Evolutionary conservation across 768 basidiomycete species (phyloP).

Genomic region (Gloeophyllum trabeum): DNA sequence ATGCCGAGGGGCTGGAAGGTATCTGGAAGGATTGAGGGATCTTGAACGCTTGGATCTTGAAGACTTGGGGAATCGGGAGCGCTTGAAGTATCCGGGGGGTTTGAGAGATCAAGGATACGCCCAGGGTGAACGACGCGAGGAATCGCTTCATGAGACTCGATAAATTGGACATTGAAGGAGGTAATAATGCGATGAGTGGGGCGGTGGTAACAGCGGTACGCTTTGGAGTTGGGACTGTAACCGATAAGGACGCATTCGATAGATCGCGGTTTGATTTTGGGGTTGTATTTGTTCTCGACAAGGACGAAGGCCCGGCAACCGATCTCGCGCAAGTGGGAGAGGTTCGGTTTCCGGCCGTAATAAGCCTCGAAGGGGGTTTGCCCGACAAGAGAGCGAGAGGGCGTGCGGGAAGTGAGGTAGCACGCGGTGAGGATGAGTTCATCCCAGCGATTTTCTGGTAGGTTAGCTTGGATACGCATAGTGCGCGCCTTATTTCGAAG

Average conservation of each 20-base stretch:
- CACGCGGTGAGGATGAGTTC: slow-evolving; percentile 14
- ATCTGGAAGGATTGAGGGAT: no score
- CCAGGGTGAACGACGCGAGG: no score
- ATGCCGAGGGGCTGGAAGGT: no score
- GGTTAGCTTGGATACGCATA: slow-evolving; percentile 12
- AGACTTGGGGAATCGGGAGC: no score
- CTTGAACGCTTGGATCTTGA: no score
- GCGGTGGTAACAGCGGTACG: neutral
- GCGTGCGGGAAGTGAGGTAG: slow-evolving; percentile 13
- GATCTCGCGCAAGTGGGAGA: slow-evolving; percentile 6
- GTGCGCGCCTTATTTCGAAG: slow-evolving; percentile 12
- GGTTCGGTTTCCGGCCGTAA: slow-evolving; percentile 15
- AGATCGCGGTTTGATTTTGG: no score
- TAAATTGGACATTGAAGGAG: neutral
- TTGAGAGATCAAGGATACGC: no score
- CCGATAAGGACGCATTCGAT: no score
- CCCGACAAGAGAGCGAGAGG: slow-evolving; percentile 7
- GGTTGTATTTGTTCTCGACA: no score
- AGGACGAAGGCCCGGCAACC: slow-evolving; percentile 10
- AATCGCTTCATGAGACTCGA: no score
- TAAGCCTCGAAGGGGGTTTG: slow-evolving; percentile 16
- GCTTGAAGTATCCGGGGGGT: no score
- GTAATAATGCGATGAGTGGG: neutral
- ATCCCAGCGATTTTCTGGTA: slow-evolving; percentile 17
- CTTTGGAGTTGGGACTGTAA: neutral